These are phyloP conservation scores for Trichophyton verrucosum DNA, from an alignment of 2,329 filamentous ascomycete genomes.

Conservation along the genomic window DNA sequence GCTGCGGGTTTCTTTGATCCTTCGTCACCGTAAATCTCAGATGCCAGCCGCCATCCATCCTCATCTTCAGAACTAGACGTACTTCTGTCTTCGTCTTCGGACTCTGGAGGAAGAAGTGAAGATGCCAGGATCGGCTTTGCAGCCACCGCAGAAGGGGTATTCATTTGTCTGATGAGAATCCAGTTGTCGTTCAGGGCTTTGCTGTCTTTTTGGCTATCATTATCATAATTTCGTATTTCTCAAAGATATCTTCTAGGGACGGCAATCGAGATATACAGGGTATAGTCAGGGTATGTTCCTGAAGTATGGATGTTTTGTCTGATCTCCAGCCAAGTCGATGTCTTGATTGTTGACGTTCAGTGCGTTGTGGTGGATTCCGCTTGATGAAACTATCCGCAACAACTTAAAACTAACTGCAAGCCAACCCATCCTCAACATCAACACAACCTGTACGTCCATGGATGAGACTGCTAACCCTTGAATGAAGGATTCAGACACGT, in stretches of 20 bases:
- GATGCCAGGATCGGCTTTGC: constrained; percentile 12
- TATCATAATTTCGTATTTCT: too few species aligned
- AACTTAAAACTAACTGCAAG: background rate
- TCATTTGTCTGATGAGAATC: background rate
- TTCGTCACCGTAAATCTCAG: background rate
- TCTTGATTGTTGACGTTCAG: too few species aligned
- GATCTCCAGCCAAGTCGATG: too few species aligned
- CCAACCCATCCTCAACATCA: too few species aligned
- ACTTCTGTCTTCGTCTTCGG: background rate
- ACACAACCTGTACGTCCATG: too few species aligned
- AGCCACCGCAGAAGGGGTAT: background rate
- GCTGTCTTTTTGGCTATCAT: too few species aligned
- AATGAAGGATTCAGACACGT: background rate
- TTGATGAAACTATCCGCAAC: background rate
- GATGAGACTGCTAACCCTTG: too few species aligned
- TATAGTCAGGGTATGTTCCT: too few species aligned
- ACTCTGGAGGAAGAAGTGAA: constrained; percentile 5
- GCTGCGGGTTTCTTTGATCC: background rate
- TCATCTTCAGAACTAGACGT: background rate
- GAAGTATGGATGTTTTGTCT: too few species aligned
- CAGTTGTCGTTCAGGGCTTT: background rate
- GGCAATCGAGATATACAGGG: too few species aligned
- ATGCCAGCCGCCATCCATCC: background rate
- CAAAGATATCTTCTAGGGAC: too few species aligned
- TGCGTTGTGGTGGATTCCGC: background rate